phyloP scores from a whole-genome alignment of 371 early-diverging fungal species.

The Syncephalastrum sp. region DNA sequence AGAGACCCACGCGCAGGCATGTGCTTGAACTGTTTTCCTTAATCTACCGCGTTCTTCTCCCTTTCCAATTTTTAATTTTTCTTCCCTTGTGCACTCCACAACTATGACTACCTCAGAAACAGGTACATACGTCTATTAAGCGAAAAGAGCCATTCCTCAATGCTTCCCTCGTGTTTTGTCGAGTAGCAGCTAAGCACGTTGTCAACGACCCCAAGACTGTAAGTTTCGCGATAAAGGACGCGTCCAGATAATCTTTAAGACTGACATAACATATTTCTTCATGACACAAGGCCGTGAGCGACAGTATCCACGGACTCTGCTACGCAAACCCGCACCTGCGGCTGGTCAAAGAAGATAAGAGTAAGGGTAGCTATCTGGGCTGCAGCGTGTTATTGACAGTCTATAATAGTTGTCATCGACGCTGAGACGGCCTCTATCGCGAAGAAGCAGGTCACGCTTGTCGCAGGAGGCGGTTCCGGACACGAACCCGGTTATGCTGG shows the following conservation, averaged over 20 bases:
- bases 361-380: constrained; percentile 6
- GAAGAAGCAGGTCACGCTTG: constrained; percentile 65
- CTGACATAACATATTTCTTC: not conserved
- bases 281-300: constrained; percentile 27
- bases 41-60: too few species aligned
- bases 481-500: constrained; percentile 86
- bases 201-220: constrained; percentile 37
- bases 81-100: too few species aligned
- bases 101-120: too few species aligned
- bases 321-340: constrained; percentile 41
- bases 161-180: not conserved
- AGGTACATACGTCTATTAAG: too few species aligned
- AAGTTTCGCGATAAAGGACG: not conserved
- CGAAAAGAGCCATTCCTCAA: too few species aligned
- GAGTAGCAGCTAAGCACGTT: constrained; percentile 31
- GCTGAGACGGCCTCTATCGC: constrained; percentile 41
- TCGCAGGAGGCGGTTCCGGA: constrained; percentile 83
- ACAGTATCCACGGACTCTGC: constrained; percentile 40
- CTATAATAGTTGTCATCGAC: constrained; percentile 48
- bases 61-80: too few species aligned
- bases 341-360: constrained; percentile 30
- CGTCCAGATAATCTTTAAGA: not conserved
- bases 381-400: not conserved
- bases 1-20: too few species aligned
- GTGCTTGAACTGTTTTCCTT: too few species aligned